Base-by-base conservation (phyloP, 1,284 basidiomycete species). In the Austroboletus niveus region DNA sequence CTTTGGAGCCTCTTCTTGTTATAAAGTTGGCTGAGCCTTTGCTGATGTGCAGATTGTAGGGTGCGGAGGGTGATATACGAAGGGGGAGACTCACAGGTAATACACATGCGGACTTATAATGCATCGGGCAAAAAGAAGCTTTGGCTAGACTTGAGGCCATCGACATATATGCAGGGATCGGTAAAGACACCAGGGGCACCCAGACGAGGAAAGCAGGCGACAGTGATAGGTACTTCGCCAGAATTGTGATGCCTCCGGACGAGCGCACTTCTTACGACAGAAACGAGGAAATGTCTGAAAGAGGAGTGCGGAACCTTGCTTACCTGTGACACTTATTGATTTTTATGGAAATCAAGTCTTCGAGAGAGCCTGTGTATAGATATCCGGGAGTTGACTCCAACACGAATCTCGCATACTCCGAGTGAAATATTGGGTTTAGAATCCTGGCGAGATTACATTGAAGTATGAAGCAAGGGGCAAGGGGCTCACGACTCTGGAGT, bases 321-420 rank as follows among this genome's bases (percentile, higher is more conserved):
- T 53, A 85, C 89, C 90, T 79, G 67, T 92, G 91, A 40, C 87
- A 85, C 97, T 99, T 99, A 73, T 99, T 94, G 47, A 76, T 73
- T 73, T 99, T 96, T 9, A 99, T 96, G 7, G 85, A 82, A 44
- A 97, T 76, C 14, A 99, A 78, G 69, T 97, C 93, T 46, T 79
- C 78, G 35, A 96, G 82, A 24, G 81, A 87, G 15, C 92, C 93
- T 7, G 92, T 89, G 73, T 98, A 99, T 2, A 97, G 97, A 40
- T 83, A 82, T 3, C 97, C 97, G 0, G 97, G 97, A 0, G 96
- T 99, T 8, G 93, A 94, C 72, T 99, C 97, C 51, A 99, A 80
- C 97, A 99, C 99, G 76, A 92, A 99, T 40, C 95, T 84, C 45
- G 96, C 97, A 74, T 96, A 99, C 71, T 99, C 97, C 14, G 96